Evolutionary conservation across 2,329 filamentous ascomycete genomes (phyloP).

Genomic region (Zasmidium citrigriseum): DNA sequence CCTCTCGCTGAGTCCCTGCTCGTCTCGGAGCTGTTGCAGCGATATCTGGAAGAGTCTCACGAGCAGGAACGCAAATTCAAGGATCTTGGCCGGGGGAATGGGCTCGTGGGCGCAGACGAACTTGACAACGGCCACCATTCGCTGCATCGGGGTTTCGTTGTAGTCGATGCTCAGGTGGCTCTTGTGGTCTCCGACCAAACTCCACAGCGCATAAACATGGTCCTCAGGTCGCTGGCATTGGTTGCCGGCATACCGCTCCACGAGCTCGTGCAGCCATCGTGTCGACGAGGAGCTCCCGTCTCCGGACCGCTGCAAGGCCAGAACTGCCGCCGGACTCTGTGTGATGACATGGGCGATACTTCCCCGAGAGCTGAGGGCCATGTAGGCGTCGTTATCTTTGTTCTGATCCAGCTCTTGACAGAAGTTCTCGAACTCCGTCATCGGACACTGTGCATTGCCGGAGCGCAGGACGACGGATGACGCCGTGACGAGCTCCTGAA

Average conservation of each 20-base stretch:
- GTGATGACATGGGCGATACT: neutral
- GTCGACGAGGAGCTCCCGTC: neutral
- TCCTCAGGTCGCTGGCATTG: neutral
- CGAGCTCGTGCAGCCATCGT: neutral
- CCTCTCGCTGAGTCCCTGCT: neutral
- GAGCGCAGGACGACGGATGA: neutral
- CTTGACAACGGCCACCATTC: neutral
- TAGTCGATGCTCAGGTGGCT: neutral
- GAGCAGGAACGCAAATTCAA: neutral
- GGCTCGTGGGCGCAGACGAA: neutral
- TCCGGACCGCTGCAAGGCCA: neutral
- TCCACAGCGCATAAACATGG: neutral
- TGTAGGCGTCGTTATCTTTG: neutral
- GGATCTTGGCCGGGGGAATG: neutral
- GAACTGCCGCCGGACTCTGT: neutral
- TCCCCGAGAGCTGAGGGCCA: neutral
- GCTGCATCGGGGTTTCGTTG: neutral
- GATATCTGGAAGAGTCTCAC: neutral
- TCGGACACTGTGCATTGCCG: neutral
- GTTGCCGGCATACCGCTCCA: neutral
- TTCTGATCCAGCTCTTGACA: neutral
- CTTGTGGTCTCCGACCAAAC: neutral
- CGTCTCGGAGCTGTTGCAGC: neutral
- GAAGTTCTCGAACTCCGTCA: neutral
- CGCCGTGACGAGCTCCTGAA: neutral